phyloP scores from a whole-genome alignment of 176 grass and related monocot genomes.

The Avena atlantica region DNA sequence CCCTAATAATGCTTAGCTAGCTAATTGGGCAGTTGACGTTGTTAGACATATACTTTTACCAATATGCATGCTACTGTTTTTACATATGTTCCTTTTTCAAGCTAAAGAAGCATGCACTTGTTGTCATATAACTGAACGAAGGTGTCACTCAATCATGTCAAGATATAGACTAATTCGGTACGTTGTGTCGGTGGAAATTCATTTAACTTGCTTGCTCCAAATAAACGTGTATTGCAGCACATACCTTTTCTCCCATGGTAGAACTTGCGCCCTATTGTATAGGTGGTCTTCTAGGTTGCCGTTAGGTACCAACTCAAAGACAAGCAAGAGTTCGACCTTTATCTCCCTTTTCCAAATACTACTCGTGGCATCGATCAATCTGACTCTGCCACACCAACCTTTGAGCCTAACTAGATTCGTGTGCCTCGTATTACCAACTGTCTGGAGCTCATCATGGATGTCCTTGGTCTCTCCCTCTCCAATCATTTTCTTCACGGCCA shows the following conservation, averaged over 20 bases:
- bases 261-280: not conserved
- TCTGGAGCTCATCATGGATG: not conserved
- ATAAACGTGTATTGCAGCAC: not conserved
- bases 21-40: no score
- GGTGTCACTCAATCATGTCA: no score
- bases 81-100: no score
- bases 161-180: no score
- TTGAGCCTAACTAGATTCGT: not conserved
- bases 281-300: not conserved
- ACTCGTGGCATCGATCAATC: not conserved
- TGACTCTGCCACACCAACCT: not conserved
- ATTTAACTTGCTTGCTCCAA: not conserved
- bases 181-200: not conserved
- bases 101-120: no score
- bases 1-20: no score
- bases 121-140: no score
- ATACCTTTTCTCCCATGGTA: constrained; percentile 15
- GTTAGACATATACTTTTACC: no score
- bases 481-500: not conserved
- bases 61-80: no score
- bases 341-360: not conserved
- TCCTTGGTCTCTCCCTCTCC: not conserved
- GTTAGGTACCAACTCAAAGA: not conserved
- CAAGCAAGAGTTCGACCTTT: not conserved
- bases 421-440: not conserved